These are phyloP conservation scores for Suillus subaureus DNA, from an alignment of 768 basidiomycete genomes.

Conservation along the genomic window DNA sequence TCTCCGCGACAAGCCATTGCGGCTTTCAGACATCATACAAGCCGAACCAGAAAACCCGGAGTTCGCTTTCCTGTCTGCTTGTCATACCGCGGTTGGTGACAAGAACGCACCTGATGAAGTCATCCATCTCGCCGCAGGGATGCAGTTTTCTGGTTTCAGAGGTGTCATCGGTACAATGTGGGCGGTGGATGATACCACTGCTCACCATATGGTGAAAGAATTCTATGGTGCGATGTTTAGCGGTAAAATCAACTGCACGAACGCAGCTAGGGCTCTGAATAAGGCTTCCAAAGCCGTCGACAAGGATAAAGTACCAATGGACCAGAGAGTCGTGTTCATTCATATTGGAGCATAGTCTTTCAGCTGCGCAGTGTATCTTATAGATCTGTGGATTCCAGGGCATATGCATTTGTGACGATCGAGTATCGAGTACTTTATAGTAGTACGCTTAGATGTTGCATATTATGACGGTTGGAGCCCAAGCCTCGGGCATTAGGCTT, in stretches of 20 bases:
- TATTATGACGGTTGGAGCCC: too few species aligned
- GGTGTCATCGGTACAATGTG: constrained; percentile 40
- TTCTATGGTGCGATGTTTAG: constrained; percentile 25
- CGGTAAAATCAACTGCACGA: constrained; percentile 15
- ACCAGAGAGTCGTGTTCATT: constrained; percentile 30
- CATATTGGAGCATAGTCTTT: constrained; percentile 23
- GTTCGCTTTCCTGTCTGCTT: constrained; percentile 39
- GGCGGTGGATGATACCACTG: constrained; percentile 32
- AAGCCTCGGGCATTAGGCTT: too few species aligned
- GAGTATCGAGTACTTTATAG: too few species aligned
- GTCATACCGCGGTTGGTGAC: constrained; percentile 31
- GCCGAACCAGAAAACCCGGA: constrained; percentile 17
- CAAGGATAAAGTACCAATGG: constrained; percentile 22
- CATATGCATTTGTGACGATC: neutral
- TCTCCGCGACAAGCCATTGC: constrained; percentile 23
- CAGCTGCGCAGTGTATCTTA: neutral
- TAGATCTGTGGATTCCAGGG: neutral
- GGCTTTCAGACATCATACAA: constrained; percentile 26
- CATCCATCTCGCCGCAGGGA: constrained; percentile 36
- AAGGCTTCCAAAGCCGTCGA: constrained; percentile 23
- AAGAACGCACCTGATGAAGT: constrained; percentile 32
- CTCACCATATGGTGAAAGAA: constrained; percentile 18
- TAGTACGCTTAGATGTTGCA: too few species aligned
- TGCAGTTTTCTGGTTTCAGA: constrained; percentile 38
- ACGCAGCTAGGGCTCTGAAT: constrained; percentile 23